phyloP scores from a whole-genome alignment of 129 eudicot species.

The Lactuca sativa region DNA sequence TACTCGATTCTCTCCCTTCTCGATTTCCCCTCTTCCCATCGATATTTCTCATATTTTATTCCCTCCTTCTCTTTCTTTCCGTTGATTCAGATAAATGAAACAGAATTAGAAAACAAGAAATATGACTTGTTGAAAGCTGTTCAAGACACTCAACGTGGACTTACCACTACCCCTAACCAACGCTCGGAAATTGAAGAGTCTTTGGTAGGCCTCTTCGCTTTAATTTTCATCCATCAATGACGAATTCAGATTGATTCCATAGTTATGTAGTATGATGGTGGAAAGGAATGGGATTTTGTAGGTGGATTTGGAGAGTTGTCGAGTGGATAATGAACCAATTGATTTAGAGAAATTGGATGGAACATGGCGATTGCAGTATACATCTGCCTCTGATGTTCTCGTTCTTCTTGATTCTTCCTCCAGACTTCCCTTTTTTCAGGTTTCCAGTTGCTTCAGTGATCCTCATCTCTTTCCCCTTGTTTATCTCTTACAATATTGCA shows the following conservation, averaged over 20 bases:
- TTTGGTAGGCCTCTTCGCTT: conserved; percentile 39
- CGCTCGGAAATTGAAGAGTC: conserved; percentile 84
- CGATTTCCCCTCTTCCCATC: background rate
- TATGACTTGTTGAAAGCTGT: conserved; percentile 59
- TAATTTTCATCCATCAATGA: conserved; percentile 8
- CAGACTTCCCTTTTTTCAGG: conserved; percentile 64
- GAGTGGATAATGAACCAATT: conserved; percentile 34
- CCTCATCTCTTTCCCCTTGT: background rate
- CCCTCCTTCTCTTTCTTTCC: background rate
- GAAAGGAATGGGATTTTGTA: conserved; percentile 17
- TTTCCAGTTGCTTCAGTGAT: background rate
- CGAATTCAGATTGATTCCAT: conserved; percentile 5
- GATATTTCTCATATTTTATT: background rate
- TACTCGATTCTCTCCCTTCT: conserved; percentile 3
- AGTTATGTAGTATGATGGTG: conserved; percentile 1
- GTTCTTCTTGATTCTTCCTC: conserved; percentile 55
- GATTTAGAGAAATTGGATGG: conserved; percentile 52
- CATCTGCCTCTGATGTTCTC: conserved; percentile 74
- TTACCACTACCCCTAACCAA: conserved; percentile 62
- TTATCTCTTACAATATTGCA: background rate
- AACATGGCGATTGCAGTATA: conserved; percentile 67
- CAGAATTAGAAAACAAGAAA: conserved; percentile 55
- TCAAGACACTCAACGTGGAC: conserved; percentile 77
- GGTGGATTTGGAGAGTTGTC: conserved; percentile 54
- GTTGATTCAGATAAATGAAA: conserved; percentile 23